Conservation (phyloP, 345 rosid species). For the Syzygium aromaticum region DNA sequence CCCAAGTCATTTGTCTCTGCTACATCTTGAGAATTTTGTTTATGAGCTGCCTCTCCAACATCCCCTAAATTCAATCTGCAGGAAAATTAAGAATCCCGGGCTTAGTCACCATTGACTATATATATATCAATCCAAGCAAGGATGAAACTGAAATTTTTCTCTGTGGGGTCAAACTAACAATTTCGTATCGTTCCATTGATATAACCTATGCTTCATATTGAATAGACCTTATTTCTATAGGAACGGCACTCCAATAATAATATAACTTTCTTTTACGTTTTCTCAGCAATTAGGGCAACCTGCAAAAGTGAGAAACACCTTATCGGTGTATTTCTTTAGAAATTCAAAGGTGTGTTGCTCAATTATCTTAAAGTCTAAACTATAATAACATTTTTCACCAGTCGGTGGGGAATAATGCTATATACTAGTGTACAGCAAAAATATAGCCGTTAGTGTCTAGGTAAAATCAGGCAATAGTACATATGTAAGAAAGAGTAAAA, state of each 20-base stretch:
- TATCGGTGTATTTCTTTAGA: neutral
- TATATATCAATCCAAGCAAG: neutral
- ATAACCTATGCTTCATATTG: neutral
- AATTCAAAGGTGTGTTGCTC: neutral
- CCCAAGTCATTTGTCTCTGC: constrained; percentile 14
- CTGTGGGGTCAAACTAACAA: neutral
- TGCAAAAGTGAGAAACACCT: neutral
- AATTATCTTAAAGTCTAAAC: neutral
- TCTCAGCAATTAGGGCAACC: neutral
- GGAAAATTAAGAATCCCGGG: neutral
- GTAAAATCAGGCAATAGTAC: neutral
- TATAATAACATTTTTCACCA: neutral
- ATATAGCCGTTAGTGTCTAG: neutral
- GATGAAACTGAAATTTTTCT: neutral
- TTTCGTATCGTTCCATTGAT: neutral
- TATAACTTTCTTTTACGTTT: neutral
- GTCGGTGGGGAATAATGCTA: neutral
- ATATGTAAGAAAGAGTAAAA: neutral
- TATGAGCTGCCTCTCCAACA: constrained; percentile 18
- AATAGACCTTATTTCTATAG: neutral
- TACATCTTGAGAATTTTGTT: constrained; percentile 14
- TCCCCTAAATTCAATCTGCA: constrained; percentile 50
- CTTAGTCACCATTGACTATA: neutral
- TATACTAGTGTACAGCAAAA: neutral
- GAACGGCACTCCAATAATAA: neutral